Conservation (phyloP, 208 protist genomes). For the Leishmania lainsoni region DNA sequence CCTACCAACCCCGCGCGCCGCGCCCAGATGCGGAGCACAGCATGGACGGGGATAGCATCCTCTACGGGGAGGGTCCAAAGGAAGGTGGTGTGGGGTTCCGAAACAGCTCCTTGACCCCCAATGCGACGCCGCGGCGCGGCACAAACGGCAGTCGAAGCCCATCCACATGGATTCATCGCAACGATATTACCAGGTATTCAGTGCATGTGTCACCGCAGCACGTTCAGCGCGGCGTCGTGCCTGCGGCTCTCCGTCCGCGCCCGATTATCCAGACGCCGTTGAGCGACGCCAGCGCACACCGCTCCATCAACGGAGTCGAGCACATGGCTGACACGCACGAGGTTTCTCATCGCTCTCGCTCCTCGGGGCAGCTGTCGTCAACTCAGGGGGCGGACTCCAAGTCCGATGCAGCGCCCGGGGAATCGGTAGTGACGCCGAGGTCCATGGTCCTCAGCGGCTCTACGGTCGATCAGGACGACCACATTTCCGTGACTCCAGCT, state of each 20-base stretch:
- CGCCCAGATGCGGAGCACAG: constrained; percentile 31
- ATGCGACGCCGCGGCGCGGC: neutral
- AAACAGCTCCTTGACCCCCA: neutral
- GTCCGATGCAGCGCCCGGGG: neutral
- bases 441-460: neutral
- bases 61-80: constrained; percentile 5
- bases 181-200: neutral
- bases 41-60: neutral
- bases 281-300: neutral
- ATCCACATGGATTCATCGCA: neutral
- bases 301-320: constrained; percentile 16
- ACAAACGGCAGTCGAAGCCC: neutral
- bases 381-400: neutral
- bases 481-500: neutral
- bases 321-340: constrained; percentile 34
- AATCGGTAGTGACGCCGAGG: neutral
- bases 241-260: constrained; percentile 13
- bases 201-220: constrained; percentile 29
- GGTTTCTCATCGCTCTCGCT: constrained; percentile 52
- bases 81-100: neutral
- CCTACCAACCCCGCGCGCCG: constrained; percentile 36
- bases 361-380: constrained; percentile 21
- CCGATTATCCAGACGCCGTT: constrained; percentile 9
- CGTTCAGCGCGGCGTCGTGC: constrained; percentile 25
- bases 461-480: neutral